A percentile compares a stretch with the other conserved stretches of the same genome.
Evolutionary conservation across 768 basidiomycete species (phyloP).

Genomic region (Termitomyces sp.): DNA sequence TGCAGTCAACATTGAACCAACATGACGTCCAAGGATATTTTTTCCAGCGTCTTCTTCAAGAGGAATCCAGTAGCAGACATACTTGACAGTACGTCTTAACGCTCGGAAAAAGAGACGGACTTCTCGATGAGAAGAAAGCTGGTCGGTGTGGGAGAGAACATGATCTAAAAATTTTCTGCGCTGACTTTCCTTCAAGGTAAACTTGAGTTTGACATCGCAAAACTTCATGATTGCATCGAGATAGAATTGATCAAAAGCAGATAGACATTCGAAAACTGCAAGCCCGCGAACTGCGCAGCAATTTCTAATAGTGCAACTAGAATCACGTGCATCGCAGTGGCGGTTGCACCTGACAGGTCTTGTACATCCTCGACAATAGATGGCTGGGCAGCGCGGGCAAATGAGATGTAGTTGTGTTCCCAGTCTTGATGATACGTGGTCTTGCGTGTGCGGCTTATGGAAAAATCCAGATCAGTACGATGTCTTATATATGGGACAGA

Average conservation of each 20-base stretch:
- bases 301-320: background rate
- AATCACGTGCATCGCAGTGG: background rate
- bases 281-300: conserved; percentile 7
- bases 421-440: background rate
- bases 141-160: background rate
- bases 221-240: background rate
- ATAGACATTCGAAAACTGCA: conserved; percentile 7
- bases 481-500: background rate
- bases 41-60: background rate
- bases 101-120: background rate
- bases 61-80: conserved; percentile 2
- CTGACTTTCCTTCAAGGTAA: background rate
- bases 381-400: background rate
- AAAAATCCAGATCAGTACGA: background rate
- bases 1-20: background rate
- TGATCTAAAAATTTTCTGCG: background rate
- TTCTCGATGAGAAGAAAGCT: background rate
- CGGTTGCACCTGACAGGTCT: background rate
- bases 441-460: background rate
- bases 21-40: background rate
- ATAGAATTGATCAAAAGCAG: conserved; percentile 2
- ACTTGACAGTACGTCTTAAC: conserved; percentile 2
- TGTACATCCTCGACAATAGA: conserved; percentile 6
- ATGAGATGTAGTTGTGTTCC: background rate
- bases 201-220: background rate